Evolutionary conservation across 805 yeast species (phyloP).

Genomic region (Ogataea glucozyma): DNA sequence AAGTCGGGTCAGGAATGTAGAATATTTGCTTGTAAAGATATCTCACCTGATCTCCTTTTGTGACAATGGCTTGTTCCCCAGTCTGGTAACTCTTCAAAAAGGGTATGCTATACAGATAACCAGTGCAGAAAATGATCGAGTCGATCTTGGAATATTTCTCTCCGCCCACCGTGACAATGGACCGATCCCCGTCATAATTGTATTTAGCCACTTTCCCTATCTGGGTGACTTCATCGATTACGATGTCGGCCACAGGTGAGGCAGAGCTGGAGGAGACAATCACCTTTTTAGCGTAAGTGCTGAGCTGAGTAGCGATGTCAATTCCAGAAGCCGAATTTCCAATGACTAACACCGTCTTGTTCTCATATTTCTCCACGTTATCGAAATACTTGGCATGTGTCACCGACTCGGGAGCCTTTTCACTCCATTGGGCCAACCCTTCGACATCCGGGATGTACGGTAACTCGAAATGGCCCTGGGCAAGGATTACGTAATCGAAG

Average conservation of each 20-base stretch:
- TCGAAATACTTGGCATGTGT: constrained; percentile 49
- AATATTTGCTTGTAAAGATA: constrained; percentile 48
- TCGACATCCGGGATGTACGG: constrained; percentile 46
- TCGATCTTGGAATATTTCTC: constrained; percentile 49
- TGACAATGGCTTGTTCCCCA: constrained; percentile 29
- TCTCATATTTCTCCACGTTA: constrained; percentile 34
- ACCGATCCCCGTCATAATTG: constrained; percentile 29
- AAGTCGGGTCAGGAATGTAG: constrained; percentile 46
- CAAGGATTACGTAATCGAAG: constrained; percentile 43
- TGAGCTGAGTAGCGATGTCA: constrained; percentile 46
- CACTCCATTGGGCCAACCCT: constrained; percentile 41
- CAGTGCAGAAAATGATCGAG: constrained; percentile 67
- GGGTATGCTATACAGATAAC: constrained; percentile 68
- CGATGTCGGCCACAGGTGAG: constrained; percentile 33
- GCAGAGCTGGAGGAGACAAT: constrained; percentile 33
- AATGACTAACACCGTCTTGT: constrained; percentile 37
- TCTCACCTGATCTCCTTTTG: constrained; percentile 40
- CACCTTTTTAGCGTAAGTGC: constrained; percentile 32
- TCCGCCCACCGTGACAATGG: constrained; percentile 53
- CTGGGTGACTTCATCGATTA: constrained; percentile 27
- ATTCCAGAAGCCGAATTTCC: constrained; percentile 70
- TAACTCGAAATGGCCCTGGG: constrained; percentile 50
- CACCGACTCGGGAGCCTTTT: constrained; percentile 33
- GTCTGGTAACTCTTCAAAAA: constrained; percentile 44
- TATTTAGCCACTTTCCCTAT: constrained; percentile 30